Percentiles rank a stretch among this genome's conserved stretches.
phyloP scores from a whole-genome alignment of 805 yeast genomes.

The Ascoidea tarda region DNA sequence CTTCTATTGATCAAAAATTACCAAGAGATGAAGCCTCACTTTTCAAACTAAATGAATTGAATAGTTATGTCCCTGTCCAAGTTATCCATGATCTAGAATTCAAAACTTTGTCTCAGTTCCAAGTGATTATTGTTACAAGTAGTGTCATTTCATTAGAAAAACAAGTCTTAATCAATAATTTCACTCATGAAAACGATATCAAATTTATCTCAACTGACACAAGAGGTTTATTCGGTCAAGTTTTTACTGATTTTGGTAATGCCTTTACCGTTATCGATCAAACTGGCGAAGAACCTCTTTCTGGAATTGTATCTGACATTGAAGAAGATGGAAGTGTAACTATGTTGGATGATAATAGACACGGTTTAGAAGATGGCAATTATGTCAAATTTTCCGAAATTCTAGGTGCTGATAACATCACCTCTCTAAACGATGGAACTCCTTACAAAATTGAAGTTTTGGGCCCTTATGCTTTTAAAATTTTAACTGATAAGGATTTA shows the following conservation, averaged over 20 bases:
- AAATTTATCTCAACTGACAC: constrained; percentile 73
- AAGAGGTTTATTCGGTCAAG: constrained; percentile 77
- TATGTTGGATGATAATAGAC: constrained; percentile 82
- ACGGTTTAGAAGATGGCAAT: constrained; percentile 87
- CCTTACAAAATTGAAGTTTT: constrained; percentile 67
- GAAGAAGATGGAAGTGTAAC: constrained; percentile 87
- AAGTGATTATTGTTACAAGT: constrained; percentile 74
- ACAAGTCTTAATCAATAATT: constrained; percentile 59
- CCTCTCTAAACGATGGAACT: constrained; percentile 56
- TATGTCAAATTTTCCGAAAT: constrained; percentile 79
- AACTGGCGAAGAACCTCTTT: constrained; percentile 83
- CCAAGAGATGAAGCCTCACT: constrained; percentile 64
- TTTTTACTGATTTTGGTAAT: constrained; percentile 84
- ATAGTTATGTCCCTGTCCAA: constrained; percentile 78
- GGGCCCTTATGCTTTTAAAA: constrained; percentile 90
- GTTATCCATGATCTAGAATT: constrained; percentile 43
- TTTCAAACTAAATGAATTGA: constrained; percentile 63
- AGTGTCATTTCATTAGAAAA: constrained; percentile 52
- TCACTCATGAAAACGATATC: constrained; percentile 60
- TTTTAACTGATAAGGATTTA: constrained; percentile 34
- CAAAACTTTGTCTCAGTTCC: constrained; percentile 40
- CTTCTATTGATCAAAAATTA: constrained; percentile 49
- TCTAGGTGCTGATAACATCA: constrained; percentile 41
- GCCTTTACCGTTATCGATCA: constrained; percentile 69
- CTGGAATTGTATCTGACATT: constrained; percentile 83